A percentile compares a stretch with the other conserved stretches of the same genome.
Evolutionary conservation across 805 yeast genomes (phyloP).

Genomic region (Hyphopichia homilentoma): DNA sequence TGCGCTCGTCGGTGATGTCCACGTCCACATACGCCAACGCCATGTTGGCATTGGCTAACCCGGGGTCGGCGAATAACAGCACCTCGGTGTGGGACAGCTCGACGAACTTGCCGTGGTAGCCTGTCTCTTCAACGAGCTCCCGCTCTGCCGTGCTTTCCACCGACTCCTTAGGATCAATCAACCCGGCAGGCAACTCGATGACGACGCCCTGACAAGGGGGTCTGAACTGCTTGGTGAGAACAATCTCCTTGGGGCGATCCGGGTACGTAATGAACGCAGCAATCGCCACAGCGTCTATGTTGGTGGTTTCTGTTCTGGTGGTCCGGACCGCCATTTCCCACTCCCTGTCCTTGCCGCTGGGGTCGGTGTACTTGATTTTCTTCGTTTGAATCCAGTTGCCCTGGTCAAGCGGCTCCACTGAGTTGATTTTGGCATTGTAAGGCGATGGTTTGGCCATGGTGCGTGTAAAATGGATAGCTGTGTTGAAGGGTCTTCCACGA

Average conservation of each 20-base stretch:
- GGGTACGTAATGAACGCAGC: slow-evolving; percentile 62
- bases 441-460: slow-evolving; percentile 29
- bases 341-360: slow-evolving; percentile 60
- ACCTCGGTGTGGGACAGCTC: slow-evolving; percentile 19
- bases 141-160: slow-evolving; percentile 79
- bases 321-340: slow-evolving; percentile 91
- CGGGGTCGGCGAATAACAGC: slow-evolving; percentile 71
- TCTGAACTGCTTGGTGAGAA: slow-evolving; percentile 85
- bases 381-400: slow-evolving; percentile 52
- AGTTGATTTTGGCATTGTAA: slow-evolving; percentile 26
- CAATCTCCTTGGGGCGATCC: slow-evolving; percentile 27
- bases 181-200: slow-evolving; percentile 93
- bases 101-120: slow-evolving; percentile 68
- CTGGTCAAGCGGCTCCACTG: slow-evolving; percentile 30
- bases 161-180: slow-evolving; percentile 80
- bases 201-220: slow-evolving; percentile 90
- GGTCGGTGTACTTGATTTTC: slow-evolving; percentile 67
- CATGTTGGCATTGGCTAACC: slow-evolving; percentile 82
- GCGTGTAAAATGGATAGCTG: too few relatives aligned
- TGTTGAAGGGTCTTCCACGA: too few relatives aligned
- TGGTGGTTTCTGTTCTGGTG: slow-evolving; percentile 58
- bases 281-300: slow-evolving; percentile 88
- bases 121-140: slow-evolving; percentile 90
- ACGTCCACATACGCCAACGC: slow-evolving; percentile 74
- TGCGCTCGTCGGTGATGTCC: slow-evolving; percentile 64